Evolutionary conservation across 2,329 filamentous ascomycete genomes (phyloP).

Genomic region (Aspergillus texensis): DNA sequence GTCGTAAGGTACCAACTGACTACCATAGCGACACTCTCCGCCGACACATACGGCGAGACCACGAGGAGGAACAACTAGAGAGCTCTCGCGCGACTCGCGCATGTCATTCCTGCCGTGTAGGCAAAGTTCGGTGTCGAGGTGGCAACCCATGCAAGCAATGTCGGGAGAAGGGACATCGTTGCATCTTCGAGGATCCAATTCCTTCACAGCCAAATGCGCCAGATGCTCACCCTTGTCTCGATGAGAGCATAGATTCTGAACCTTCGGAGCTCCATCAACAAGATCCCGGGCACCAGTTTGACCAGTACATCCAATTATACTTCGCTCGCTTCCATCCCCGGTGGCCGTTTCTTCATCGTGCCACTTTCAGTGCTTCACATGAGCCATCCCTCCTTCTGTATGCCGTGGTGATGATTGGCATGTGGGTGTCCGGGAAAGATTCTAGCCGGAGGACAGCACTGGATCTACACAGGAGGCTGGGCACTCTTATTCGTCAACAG

Average conservation of each 20-base stretch:
- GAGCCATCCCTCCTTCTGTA: slow-evolving; percentile 27
- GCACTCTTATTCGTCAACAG: slow-evolving; percentile 23
- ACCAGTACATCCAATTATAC: slow-evolving; percentile 15
- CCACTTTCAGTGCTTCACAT: slow-evolving; percentile 18
- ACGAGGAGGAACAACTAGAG: slow-evolving; percentile 10
- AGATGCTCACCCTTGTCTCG: not conserved
- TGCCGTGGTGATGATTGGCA: slow-evolving; percentile 26
- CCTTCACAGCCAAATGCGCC: not conserved
- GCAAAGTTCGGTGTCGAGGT: slow-evolving; percentile 15
- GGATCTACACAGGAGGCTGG: slow-evolving; percentile 23
- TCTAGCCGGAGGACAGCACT: slow-evolving; percentile 17
- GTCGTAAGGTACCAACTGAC: not conserved
- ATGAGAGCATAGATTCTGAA: not conserved
- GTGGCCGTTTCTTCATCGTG: slow-evolving; percentile 29
- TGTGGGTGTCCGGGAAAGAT: slow-evolving; percentile 23
- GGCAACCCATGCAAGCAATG: slow-evolving; percentile 12
- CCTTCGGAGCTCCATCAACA: not conserved
- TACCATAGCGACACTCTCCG: slow-evolving; percentile 18
- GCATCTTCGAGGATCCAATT: not conserved
- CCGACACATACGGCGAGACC: slow-evolving; percentile 22
- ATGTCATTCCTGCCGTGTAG: slow-evolving; percentile 17
- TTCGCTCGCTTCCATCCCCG: slow-evolving; percentile 28
- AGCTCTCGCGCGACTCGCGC: slow-evolving; percentile 15
- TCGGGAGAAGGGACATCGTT: not conserved
- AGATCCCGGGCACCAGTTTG: not conserved